phyloP scores from a whole-genome alignment of 192 early-diverging fungal species.

The Glomus cerebriforme region DNA sequence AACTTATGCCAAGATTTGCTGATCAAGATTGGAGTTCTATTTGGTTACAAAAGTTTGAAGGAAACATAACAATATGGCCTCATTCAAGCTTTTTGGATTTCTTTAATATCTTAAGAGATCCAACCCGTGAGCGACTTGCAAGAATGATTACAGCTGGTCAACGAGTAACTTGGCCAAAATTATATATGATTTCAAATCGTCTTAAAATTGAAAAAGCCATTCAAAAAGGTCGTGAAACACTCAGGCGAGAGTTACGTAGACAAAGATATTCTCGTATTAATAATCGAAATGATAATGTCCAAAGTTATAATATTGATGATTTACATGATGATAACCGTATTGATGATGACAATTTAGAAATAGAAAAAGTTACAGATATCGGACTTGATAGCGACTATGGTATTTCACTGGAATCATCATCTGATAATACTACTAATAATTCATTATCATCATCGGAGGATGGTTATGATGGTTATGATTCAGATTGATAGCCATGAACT shows the following conservation, averaged over 20 bases:
- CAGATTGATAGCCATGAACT: neutral
- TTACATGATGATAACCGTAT: constrained; percentile 18
- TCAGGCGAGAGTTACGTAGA: constrained; percentile 34
- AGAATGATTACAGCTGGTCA: constrained; percentile 63
- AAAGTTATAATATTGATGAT: neutral
- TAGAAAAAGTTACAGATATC: neutral
- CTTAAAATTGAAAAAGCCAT: constrained; percentile 76
- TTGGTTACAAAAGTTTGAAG: constrained; percentile 90
- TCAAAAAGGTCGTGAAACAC: constrained; percentile 42
- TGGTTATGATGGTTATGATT: neutral
- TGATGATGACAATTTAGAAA: constrained; percentile 27
- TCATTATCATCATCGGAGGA: neutral
- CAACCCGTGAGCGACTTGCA: constrained; percentile 53
- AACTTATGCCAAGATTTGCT: constrained; percentile 75
- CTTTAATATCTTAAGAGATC: constrained; percentile 65
- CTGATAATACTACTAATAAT: neutral
- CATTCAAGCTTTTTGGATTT: constrained; percentile 63
- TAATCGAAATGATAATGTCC: neutral
- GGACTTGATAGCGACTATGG: neutral
- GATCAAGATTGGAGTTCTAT: constrained; percentile 81
- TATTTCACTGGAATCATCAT: neutral
- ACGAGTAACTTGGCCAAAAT: constrained; percentile 71
- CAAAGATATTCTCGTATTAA: neutral
- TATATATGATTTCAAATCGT: constrained; percentile 75
- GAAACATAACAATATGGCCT: constrained; percentile 83